phyloP scores from a whole-genome alignment of 768 basidiomycete genomes.

The Boletus pseudopeckii region DNA sequence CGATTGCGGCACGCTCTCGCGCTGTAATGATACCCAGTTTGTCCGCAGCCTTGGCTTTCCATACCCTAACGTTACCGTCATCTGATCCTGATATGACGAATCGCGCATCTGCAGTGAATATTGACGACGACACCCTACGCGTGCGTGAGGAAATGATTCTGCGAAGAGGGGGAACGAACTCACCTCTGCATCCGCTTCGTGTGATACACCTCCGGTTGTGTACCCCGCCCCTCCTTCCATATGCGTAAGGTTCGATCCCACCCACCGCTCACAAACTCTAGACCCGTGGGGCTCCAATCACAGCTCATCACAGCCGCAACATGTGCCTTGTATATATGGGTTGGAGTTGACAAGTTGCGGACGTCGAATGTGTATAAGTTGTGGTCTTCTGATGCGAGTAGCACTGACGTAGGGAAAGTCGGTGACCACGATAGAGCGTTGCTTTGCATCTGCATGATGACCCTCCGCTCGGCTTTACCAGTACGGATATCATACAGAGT shows the following conservation, averaged over 20 bases:
- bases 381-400: conserved; percentile 98
- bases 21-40: conserved; percentile 89
- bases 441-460: conserved; percentile 92
- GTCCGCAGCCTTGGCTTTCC: conserved; percentile 92
- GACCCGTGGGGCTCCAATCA: conserved; percentile 96
- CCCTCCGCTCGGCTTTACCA: conserved; percentile 88
- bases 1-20: conserved; percentile 85
- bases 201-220: conserved; percentile 87
- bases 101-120: conserved; percentile 87
- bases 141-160: background rate
- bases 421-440: conserved; percentile 96
- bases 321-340: conserved; percentile 95
- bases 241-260: conserved; percentile 95
- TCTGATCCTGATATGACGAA: conserved; percentile 91
- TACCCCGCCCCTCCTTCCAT: conserved; percentile 86
- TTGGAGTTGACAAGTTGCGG: conserved; percentile 74
- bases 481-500: conserved; percentile 96
- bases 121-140: conserved; percentile 77
- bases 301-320: conserved; percentile 96
- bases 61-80: conserved; percentile 91
- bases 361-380: conserved; percentile 98
- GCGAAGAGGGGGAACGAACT: conserved; percentile 1
- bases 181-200: conserved; percentile 99
- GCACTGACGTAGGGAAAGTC: conserved; percentile 84
- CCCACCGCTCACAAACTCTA: conserved; percentile 93